These are phyloP conservation scores for Talaromyces stipitatus DNA, from an alignment of 495 filamentous ascomycete species.

Conservation along the genomic window DNA sequence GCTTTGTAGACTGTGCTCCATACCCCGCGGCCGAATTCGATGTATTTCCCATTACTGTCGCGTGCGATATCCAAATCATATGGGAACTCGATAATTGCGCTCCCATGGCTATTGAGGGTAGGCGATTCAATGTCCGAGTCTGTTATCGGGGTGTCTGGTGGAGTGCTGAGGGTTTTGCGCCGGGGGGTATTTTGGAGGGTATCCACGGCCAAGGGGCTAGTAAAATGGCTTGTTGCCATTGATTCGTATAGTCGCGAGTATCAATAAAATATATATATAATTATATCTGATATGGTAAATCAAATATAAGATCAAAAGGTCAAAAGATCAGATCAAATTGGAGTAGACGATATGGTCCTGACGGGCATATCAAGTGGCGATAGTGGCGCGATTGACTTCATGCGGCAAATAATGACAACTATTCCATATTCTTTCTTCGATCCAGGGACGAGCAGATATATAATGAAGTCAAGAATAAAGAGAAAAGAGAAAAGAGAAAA, in stretches of 20 bases:
- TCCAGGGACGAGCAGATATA: neutral
- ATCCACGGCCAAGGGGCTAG: neutral
- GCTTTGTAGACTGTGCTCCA: constrained; percentile 58
- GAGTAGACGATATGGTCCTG: no score
- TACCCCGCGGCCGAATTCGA: constrained; percentile 47
- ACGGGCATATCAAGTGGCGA: neutral
- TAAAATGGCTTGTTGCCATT: constrained; percentile 3
- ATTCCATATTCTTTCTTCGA: neutral
- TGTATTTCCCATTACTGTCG: constrained; percentile 17
- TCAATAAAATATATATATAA: neutral
- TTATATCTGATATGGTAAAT: neutral
- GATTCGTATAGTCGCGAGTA: neutral
- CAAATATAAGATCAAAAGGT: no score
- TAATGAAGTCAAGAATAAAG: neutral
- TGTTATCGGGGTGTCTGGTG: neutral
- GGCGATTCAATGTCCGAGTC: neutral
- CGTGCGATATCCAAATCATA: constrained; percentile 28
- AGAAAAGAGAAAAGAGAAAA: neutral
- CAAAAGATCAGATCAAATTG: no score
- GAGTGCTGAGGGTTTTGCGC: constrained; percentile 1
- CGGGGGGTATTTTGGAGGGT: neutral
- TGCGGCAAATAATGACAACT: constrained; percentile 22
- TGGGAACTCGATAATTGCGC: constrained; percentile 17
- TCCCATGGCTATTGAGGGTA: neutral
- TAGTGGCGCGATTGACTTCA: constrained; percentile 1